Percentiles rank a stretch among this genome's conserved stretches.
Evolutionary conservation across 2,329 filamentous ascomycete genomes (phyloP).

Genomic region (Pseudocercospora fijiensis): DNA sequence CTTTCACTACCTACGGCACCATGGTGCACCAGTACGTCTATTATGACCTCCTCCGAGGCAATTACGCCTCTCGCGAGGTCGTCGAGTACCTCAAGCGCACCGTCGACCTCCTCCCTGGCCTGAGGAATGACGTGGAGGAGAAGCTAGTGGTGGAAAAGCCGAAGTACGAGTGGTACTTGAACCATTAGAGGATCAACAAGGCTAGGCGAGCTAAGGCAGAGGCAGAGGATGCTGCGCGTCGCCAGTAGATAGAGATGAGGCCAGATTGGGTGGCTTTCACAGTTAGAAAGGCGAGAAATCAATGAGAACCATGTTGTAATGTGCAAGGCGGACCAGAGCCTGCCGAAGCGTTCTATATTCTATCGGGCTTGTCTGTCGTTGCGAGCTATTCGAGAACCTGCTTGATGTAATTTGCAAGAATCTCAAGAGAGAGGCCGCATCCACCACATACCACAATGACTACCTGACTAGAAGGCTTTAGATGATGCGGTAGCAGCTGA

Average conservation of each 20-base stretch:
- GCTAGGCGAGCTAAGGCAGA: not conserved
- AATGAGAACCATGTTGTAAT: too few species aligned
- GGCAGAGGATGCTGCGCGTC: not conserved
- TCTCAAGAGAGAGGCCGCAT: slow-evolving; percentile 52
- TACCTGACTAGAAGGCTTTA: slow-evolving; percentile 67
- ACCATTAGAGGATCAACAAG: not conserved
- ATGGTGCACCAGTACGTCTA: slow-evolving; percentile 19
- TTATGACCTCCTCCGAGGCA: slow-evolving; percentile 11
- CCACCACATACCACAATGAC: slow-evolving; percentile 83
- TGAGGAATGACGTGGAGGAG: not conserved
- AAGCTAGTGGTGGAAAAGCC: not conserved
- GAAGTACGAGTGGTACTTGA: not conserved
- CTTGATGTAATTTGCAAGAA: slow-evolving; percentile 50
- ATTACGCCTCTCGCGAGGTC: not conserved
- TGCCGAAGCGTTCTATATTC: too few species aligned
- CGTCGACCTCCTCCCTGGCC: not conserved
- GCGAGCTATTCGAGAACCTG: slow-evolving; percentile 28
- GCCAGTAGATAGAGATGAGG: not conserved
- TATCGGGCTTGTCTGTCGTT: too few species aligned
- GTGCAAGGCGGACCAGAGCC: too few species aligned
- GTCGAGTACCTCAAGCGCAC: not conserved
- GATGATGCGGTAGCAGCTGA: slow-evolving; percentile 41
- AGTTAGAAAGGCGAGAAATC: too few species aligned
- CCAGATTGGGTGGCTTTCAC: too few species aligned
- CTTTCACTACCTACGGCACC: slow-evolving; percentile 1